phyloP scores from a whole-genome alignment of 306 rosid genomes.

The Pyrus pyrifolia region DNA sequence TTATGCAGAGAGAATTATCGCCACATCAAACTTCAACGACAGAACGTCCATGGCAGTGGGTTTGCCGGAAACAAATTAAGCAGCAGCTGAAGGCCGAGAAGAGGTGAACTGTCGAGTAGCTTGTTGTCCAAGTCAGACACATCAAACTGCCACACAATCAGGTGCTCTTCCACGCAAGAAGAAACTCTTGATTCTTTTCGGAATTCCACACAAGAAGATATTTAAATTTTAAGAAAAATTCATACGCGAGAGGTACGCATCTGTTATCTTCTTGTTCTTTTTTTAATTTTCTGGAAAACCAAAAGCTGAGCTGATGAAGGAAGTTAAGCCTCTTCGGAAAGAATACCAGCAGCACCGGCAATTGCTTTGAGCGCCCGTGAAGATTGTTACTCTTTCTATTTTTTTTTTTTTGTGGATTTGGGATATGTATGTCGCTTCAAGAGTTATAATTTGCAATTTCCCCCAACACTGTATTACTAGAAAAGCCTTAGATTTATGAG shows the following conservation, averaged over 20 bases:
- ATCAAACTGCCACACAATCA: conserved; percentile 36
- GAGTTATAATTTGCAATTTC: conserved; percentile 11
- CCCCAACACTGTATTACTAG: too few species aligned
- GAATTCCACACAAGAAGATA: conserved; percentile 83
- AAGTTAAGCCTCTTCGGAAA: conserved; percentile 69
- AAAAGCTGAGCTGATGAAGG: conserved; percentile 75
- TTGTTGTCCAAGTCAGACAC: conserved; percentile 57
- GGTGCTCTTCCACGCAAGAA: conserved; percentile 45
- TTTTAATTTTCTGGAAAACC: conserved; percentile 55
- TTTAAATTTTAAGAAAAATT: conserved; percentile 82
- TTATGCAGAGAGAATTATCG: conserved; percentile 85
- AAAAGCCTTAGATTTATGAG: too few species aligned
- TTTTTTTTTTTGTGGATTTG: conserved; percentile 1
- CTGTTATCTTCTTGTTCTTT: background rate
- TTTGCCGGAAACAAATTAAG: conserved; percentile 83
- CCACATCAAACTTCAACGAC: conserved; percentile 57
- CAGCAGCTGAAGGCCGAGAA: conserved; percentile 80
- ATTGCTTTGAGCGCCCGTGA: conserved; percentile 52
- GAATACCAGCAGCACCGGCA: conserved; percentile 87
- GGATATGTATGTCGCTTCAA: background rate
- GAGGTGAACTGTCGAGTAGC: conserved; percentile 52
- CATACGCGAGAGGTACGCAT: conserved; percentile 85
- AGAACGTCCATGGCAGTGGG: conserved; percentile 57
- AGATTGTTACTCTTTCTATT: conserved; percentile 8
- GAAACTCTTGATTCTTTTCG: conserved; percentile 79